Base-by-base conservation (phyloP, 2,329 filamentous ascomycete species). In the Xylariaceae sp. region DNA sequence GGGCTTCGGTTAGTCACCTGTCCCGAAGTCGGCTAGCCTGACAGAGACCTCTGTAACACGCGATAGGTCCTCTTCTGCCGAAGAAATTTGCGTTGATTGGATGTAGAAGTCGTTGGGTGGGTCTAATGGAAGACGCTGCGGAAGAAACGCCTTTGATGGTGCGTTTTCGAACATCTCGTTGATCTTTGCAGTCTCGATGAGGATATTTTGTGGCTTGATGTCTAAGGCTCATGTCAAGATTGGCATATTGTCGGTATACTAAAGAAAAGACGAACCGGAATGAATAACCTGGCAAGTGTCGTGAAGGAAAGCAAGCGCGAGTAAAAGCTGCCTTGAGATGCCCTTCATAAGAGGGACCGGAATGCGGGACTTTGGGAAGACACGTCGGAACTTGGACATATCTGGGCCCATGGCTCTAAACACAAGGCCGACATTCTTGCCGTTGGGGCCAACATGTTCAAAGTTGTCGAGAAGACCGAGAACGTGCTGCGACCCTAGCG, bases 301-400 rank as follows among this genome's bases (percentile, higher is more conserved):
- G 26, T 44, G 40, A 17, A 44, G 40, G 31, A 44, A 44, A 7
- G 26, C 40, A 29, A 44, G 40, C 29, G 40, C 40, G n/a, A 31
- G 29, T 26, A 44, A 31, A 19, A 44, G n/a, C 8, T 44, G 24
- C 19, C 31, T 44, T 12, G 40, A 29, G 8, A 44, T 26, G 24
- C 31, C 31, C 31, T 44, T 44, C n/a, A 26, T 26, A 14, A 44
- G 24, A 26, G 40, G 26, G 26, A 44, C 31, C n/a, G 40, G 24
- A 44, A 44, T 24, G 17, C 14, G 29, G 11, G 40, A 24, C 24
- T 26, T 24, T 4, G 40, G 31, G 40, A 44, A 44, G 31, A 44
- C 24, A 5, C 19, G 19, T 26, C 40, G 40, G 40, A 29, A 26
- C 14, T 41, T 19, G 21, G 37, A 41, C 37, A 41, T 41, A 5